Evolutionary conservation across 2,329 filamentous ascomycete species (phyloP).

Genomic region (Hypoxylon sp.): DNA sequence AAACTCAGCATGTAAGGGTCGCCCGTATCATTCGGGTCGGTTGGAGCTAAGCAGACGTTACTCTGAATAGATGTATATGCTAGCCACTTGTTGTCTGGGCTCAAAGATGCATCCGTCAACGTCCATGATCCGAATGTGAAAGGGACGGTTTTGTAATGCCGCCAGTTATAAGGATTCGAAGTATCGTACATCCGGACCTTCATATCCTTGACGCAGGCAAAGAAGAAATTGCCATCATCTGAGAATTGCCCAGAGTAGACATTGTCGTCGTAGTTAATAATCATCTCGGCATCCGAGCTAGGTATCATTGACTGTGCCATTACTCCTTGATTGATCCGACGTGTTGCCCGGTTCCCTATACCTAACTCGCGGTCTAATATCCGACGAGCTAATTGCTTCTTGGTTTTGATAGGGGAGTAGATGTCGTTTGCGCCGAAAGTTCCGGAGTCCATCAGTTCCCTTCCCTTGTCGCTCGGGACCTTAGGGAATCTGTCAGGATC

Average conservation of each 20-base stretch:
- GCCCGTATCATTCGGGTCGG: conserved; percentile 84
- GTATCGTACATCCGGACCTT: conserved; percentile 98
- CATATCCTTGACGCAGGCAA: conserved; percentile 91
- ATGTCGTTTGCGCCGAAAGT: conserved; percentile 79
- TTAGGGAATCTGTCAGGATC: conserved; percentile 80
- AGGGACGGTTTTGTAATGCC: conserved; percentile 90
- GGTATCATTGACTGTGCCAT: conserved; percentile 86
- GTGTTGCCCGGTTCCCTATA: conserved; percentile 71
- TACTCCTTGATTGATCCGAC: conserved; percentile 72
- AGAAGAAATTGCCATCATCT: conserved; percentile 98
- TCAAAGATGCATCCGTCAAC: conserved; percentile 91
- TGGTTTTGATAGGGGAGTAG: conserved; percentile 62
- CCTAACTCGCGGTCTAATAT: conserved; percentile 88
- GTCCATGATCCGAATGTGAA: conserved; percentile 96
- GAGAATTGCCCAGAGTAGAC: conserved; percentile 98
- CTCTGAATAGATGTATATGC: conserved; percentile 92
- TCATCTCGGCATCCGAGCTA: conserved; percentile 81
- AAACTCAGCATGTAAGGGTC: conserved; percentile 87
- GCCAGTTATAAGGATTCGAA: conserved; percentile 94
- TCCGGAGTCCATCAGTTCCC: conserved; percentile 84
- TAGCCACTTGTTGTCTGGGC: conserved; percentile 90
- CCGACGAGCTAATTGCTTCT: conserved; percentile 75
- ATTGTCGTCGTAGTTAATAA: conserved; percentile 87
- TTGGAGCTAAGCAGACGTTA: conserved; percentile 87
- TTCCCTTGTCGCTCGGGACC: conserved; percentile 84